Base-by-base conservation (phyloP, 805 yeast species). In the Kodamaea laetipori region DNA sequence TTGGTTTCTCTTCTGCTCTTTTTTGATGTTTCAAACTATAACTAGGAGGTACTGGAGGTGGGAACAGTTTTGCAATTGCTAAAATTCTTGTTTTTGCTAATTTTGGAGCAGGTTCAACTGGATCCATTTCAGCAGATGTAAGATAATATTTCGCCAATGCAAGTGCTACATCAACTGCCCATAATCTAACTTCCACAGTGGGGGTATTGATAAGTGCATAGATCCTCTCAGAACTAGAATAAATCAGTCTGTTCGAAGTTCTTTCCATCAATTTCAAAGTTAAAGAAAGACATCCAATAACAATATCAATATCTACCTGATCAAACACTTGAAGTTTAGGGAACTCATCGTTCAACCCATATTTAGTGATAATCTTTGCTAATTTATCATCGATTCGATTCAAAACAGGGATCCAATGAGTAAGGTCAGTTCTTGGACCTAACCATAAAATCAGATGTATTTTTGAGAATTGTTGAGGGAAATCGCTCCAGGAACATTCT, bases 341-440 rank as follows among this genome's bases (percentile, higher is more conserved):
- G 41, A 63, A 54, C 13, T 74, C 75, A 10, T 70, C 69, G 26
- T 68, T 73, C 41, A 82, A 61, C 25, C 66, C 69, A 54, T 87
- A 84, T 47, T 78, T 78, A 6, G 64, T 64, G 11, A 85, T 75
- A 16, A 76, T 66, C 3, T 55, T 53, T 40, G 81, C 85, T 41
- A 87, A 66, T 5, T 87, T 73, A 9, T 69, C 74, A 58, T 90
- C 97, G 56, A 90, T 80, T 53, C 83, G 71, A 60, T 89, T 85
- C 53, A 92, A 68, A 1, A 87, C 80, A 0, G 84, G 76, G 21
- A 86, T 77, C 94, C 96, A 90, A 46, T 82, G 82, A 47, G 75
- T 76, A 25, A 92, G 63, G 52, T 87, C 85, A 27, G 85, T 86
- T 47, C 80, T 71, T 6, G 88, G 83, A 17, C 82, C 66, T 23